Percentiles rank a stretch among this genome's conserved stretches.
Evolutionary conservation across 768 basidiomycete genomes (phyloP).

Genomic region (Lentinus brumalis): DNA sequence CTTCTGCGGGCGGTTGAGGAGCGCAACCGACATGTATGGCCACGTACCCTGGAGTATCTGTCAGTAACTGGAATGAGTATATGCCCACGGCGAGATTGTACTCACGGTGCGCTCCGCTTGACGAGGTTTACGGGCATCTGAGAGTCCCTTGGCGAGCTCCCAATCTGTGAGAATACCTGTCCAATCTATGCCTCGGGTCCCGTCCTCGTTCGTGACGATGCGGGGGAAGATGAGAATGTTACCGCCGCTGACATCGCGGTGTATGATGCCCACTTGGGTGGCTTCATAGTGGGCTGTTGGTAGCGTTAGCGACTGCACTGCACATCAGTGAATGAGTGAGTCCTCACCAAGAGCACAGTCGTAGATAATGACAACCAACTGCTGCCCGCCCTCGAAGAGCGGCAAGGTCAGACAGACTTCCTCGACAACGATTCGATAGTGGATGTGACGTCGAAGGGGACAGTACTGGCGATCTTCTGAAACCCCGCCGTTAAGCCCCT

Average conservation of each 20-base stretch:
- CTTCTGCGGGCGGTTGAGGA: neutral
- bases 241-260: constrained; percentile 2
- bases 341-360: neutral
- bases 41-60: neutral
- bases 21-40: neutral
- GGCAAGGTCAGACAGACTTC: constrained; percentile 1
- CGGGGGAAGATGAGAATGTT: constrained; percentile 1
- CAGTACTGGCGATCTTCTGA: neutral
- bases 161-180: neutral
- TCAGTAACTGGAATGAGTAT: too few relatives aligned
- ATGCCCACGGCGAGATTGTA: neutral
- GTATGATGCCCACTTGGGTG: neutral
- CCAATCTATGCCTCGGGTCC: neutral
- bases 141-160: neutral
- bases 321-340: neutral
- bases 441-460: neutral
- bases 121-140: neutral
- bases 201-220: neutral
- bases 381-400: neutral
- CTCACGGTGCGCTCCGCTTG: neutral
- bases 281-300: neutral
- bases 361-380: neutral
- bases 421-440: constrained; percentile 3
- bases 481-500: neutral
- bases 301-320: too few relatives aligned